Evolutionary conservation across 148 eudicot genomes (phyloP).

Genomic region (Rhododendron williamsianum): DNA sequence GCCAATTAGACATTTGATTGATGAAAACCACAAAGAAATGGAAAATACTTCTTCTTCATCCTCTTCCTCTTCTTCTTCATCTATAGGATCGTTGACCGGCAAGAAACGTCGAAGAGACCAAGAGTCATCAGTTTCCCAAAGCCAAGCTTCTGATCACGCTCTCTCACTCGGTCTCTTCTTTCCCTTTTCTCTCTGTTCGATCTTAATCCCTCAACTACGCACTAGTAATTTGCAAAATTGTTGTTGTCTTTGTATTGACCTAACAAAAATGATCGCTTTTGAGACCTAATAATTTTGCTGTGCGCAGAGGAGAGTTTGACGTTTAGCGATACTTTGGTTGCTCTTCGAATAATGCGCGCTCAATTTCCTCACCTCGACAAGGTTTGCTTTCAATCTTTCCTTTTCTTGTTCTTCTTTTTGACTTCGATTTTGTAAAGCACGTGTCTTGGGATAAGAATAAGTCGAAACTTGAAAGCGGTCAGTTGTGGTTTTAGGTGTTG

Average conservation of each 20-base stretch:
- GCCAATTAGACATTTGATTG: background rate
- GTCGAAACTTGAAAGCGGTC: background rate
- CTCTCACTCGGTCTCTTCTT: conserved; percentile 3
- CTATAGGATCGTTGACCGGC: background rate
- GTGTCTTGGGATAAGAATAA: background rate
- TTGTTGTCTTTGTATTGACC: background rate
- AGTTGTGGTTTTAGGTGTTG: background rate
- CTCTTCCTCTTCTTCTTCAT: background rate
- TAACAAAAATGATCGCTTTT: background rate
- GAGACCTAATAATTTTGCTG: background rate
- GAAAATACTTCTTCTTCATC: background rate
- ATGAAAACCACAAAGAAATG: background rate
- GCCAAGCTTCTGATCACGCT: conserved; percentile 1
- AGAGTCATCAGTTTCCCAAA: background rate
- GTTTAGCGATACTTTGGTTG: conserved; percentile 83
- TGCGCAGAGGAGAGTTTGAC: conserved; percentile 58
- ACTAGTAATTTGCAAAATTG: background rate
- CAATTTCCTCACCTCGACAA: conserved; percentile 76
- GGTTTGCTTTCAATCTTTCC: conserved; percentile 25
- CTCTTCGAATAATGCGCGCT: conserved; percentile 86
- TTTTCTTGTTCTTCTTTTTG: too few relatives aligned
- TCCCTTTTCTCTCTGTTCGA: background rate
- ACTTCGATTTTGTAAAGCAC: background rate
- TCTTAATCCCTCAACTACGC: background rate
- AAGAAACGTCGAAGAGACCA: conserved; percentile 4